Evolutionary conservation across 805 yeast genomes (phyloP).

Genomic region (Wickerhamomyces queroliae): DNA sequence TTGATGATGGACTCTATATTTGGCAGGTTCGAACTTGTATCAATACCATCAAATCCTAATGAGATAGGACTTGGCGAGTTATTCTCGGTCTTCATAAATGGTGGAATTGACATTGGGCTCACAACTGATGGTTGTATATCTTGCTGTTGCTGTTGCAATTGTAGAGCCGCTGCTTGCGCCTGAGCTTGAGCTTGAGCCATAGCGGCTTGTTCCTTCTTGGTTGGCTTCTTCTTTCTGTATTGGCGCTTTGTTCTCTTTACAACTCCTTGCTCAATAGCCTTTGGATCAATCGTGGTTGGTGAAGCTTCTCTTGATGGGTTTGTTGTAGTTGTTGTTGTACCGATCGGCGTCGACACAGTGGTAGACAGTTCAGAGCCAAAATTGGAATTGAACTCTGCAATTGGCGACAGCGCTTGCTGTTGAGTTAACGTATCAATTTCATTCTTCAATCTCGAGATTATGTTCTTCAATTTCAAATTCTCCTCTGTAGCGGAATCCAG

Average conservation of each 20-base stretch:
- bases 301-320: conserved; percentile 11
- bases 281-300: conserved; percentile 18
- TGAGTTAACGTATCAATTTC: conserved; percentile 28
- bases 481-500: conserved; percentile 37
- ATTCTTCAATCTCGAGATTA: conserved; percentile 31
- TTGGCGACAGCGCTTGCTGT: neutral
- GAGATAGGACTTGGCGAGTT: conserved; percentile 21
- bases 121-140: neutral
- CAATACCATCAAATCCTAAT: conserved; percentile 2
- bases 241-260: conserved; percentile 12
- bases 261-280: conserved; percentile 7
- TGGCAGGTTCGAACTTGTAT: conserved; percentile 8
- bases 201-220: conserved; percentile 6
- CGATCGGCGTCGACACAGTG: conserved; percentile 7
- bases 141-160: neutral
- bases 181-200: neutral
- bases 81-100: conserved; percentile 3
- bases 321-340: neutral
- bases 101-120: neutral
- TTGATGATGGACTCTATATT: conserved; percentile 1
- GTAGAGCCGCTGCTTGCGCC: neutral
- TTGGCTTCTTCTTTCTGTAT: conserved; percentile 16
- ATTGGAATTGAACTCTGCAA: neutral
- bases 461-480: conserved; percentile 36
- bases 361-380: neutral